Evolutionary conservation across 805 yeast genomes (phyloP).

Genomic region (Komagataella populi): DNA sequence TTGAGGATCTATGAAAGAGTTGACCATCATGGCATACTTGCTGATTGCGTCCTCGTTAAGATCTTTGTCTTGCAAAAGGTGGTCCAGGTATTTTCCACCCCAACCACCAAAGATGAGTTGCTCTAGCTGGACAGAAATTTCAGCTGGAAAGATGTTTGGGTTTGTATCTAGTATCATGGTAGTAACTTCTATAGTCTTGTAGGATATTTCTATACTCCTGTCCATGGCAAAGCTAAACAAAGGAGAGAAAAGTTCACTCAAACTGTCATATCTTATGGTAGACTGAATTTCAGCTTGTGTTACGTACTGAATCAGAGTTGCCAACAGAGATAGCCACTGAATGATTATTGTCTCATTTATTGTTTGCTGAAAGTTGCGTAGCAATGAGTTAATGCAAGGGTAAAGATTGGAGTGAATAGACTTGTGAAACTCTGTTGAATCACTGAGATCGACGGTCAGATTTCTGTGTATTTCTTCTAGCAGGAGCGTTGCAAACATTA

Average conservation of each 20-base stretch:
- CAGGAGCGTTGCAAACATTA: not conserved
- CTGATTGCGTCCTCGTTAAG: slow-evolving; percentile 22
- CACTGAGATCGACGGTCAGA: not conserved
- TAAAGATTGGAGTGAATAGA: not conserved
- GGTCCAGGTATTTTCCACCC: slow-evolving; percentile 25
- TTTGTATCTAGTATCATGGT: slow-evolving; percentile 33
- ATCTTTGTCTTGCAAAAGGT: slow-evolving; percentile 13
- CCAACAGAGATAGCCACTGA: slow-evolving; percentile 5
- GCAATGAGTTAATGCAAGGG: not conserved
- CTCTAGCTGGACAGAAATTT: slow-evolving; percentile 16
- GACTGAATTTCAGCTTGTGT: slow-evolving; percentile 22
- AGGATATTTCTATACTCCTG: slow-evolving; percentile 5
- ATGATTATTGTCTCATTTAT: not conserved
- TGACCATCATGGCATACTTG: slow-evolving; percentile 29
- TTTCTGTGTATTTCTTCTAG: not conserved
- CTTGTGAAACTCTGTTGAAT: not conserved
- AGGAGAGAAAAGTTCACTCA: slow-evolving; percentile 5
- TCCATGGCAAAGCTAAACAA: slow-evolving; percentile 8
- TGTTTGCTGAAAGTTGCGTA: not conserved
- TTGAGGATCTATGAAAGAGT: slow-evolving; percentile 25
- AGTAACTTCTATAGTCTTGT: slow-evolving; percentile 18
- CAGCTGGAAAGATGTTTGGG: slow-evolving; percentile 22
- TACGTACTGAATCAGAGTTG: slow-evolving; percentile 23
- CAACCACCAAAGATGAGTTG: slow-evolving; percentile 29
- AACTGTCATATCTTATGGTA: slow-evolving; percentile 13